Conservation (phyloP, 2,329 filamentous ascomycete species). For the Verticillium nonalfalfae region DNA sequence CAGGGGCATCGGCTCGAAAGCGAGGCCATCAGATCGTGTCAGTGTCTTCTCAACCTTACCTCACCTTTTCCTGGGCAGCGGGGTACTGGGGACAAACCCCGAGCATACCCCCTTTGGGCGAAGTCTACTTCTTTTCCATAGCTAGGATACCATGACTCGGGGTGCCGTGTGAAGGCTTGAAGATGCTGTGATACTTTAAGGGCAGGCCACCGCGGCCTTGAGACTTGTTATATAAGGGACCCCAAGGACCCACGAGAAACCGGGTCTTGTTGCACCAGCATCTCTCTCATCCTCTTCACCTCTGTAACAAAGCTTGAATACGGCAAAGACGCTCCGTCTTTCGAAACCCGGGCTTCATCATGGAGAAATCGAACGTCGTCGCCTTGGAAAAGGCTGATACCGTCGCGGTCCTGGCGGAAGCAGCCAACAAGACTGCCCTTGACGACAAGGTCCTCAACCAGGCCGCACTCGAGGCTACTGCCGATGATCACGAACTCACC, state of each 20-base stretch:
- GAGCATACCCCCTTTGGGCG: neutral
- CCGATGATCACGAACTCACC: constrained; percentile 27
- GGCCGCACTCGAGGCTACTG: constrained; percentile 29
- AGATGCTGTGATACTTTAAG: neutral
- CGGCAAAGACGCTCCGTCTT: neutral
- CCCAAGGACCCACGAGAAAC: neutral
- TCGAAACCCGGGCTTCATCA: neutral
- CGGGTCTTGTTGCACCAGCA: neutral
- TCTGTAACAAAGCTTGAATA: neutral
- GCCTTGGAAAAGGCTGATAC: neutral
- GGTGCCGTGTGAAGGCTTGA: too few relatives aligned
- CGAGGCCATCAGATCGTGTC: too few relatives aligned
- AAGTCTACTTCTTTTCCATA: neutral
- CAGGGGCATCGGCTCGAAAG: too few relatives aligned
- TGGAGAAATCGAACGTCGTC: neutral
- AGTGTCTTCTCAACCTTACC: too few relatives aligned
- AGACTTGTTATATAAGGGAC: neutral
- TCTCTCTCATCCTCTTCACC: neutral
- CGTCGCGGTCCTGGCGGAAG: neutral
- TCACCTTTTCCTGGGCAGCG: neutral
- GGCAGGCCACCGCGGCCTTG: neutral
- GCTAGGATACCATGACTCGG: neutral
- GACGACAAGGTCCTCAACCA: constrained; percentile 1
- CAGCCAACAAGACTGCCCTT: neutral
- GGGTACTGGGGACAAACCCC: neutral